Conservation (phyloP, 306 rosid genomes). For the Prunus mongolica region DNA sequence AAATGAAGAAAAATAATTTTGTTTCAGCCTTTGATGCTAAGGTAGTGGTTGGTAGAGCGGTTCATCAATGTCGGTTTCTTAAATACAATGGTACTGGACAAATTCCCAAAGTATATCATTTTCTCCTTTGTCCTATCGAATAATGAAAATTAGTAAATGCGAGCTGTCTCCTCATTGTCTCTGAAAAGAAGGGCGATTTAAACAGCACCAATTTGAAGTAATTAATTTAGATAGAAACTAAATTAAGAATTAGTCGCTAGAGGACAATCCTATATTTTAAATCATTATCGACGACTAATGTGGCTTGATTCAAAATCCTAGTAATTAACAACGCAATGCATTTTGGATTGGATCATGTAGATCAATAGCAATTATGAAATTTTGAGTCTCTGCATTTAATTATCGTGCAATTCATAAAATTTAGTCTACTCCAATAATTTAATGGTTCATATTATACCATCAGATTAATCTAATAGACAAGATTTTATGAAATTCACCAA, state of each 20-base stretch:
- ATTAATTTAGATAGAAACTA: not conserved
- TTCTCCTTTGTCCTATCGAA: too few species aligned
- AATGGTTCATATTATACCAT: too few species aligned
- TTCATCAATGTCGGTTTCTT: slow-evolving; percentile 5
- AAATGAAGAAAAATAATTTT: too few species aligned
- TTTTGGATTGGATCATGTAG: too few species aligned
- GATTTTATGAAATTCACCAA: too few species aligned
- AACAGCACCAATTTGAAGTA: not conserved
- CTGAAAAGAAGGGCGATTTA: not conserved
- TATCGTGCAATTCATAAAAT: too few species aligned
- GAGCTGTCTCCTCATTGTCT: not conserved
- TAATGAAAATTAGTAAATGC: too few species aligned
- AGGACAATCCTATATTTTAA: not conserved
- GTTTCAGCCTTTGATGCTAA: not conserved
- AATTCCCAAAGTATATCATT: not conserved
- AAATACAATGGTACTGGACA: not conserved
- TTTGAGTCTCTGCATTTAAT: too few species aligned
- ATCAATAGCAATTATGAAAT: accelerated
- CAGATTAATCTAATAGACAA: too few species aligned
- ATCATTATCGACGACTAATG: not conserved
- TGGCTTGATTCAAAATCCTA: not conserved
- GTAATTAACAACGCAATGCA: not conserved
- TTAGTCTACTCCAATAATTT: too few species aligned
- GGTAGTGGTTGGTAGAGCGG: not conserved
- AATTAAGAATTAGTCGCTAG: not conserved